phyloP scores from a whole-genome alignment of 1,284 basidiomycete species.

The Sanghuangporus baumii region DNA sequence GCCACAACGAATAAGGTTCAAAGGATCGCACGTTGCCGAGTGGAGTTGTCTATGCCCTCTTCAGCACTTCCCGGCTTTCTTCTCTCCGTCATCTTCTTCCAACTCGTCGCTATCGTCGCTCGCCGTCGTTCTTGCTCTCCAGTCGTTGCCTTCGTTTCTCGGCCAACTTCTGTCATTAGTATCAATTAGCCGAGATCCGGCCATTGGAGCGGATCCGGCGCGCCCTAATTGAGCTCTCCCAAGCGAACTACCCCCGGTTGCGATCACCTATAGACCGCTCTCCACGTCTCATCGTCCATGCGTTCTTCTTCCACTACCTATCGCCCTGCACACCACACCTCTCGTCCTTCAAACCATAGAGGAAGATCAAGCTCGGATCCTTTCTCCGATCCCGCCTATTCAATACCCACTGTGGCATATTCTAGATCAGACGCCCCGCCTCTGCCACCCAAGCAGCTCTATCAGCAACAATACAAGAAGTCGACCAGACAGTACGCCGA shows the following conservation, averaged over 20 bases:
- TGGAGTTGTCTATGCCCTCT: neutral
- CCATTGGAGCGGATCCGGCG: neutral
- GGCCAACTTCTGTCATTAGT: neutral
- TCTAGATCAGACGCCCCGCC: constrained; percentile 28
- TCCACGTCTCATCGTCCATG: neutral
- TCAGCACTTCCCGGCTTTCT: constrained; percentile 1
- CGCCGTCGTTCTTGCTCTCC: neutral
- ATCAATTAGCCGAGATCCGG: neutral
- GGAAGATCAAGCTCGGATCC: constrained; percentile 54
- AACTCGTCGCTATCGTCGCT: neutral
- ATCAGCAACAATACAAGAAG: constrained; percentile 25
- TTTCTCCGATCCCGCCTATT: constrained; percentile 45
- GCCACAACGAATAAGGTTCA: neutral
- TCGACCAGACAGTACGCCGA: constrained; percentile 29
- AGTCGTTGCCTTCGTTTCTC: neutral
- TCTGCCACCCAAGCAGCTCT: constrained; percentile 25
- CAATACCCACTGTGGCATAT: constrained; percentile 32
- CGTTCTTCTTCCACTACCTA: neutral
- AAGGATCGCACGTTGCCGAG: constrained; percentile 3
- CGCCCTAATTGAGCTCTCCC: neutral
- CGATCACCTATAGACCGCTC: neutral
- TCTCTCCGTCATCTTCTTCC: neutral
- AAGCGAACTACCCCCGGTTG: neutral
- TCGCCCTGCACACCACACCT: constrained; percentile 3
- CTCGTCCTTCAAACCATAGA: constrained; percentile 31